Percentiles rank a stretch among this genome's conserved stretches.
Evolutionary conservation across 495 filamentous ascomycete species (phyloP).

Genomic region (Neurospora tetrasperma): DNA sequence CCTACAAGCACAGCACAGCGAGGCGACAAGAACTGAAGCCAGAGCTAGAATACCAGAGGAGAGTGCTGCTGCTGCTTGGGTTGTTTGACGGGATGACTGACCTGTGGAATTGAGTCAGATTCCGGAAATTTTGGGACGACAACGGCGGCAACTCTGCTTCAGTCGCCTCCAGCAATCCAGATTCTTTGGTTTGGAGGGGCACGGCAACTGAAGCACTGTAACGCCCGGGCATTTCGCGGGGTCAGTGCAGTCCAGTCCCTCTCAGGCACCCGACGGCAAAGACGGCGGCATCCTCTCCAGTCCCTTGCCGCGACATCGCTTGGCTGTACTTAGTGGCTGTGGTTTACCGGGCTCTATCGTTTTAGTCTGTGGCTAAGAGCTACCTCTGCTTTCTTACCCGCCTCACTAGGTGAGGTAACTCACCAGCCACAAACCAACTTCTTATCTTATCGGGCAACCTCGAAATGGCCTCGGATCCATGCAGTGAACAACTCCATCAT

Average conservation of each 20-base stretch:
- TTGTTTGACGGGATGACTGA: neutral
- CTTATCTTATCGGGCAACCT: neutral
- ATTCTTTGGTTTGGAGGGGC: neutral
- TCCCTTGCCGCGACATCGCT: neutral
- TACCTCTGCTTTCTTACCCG: neutral
- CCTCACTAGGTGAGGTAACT: too few species aligned
- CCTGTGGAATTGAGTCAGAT: slow-evolving; percentile 1
- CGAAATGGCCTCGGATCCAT: neutral
- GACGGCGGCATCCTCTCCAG: neutral
- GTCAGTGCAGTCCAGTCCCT: neutral
- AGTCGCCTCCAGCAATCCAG: neutral
- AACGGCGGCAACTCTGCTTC: neutral
- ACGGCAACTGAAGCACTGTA: neutral
- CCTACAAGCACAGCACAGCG: neutral
- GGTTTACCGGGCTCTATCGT: neutral
- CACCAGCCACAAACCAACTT: neutral
- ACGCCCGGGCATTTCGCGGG: neutral
- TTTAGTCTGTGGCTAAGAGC: neutral
- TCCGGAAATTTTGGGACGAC: slow-evolving; percentile 1
- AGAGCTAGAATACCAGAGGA: neutral
- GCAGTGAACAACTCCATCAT: neutral
- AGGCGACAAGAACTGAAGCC: neutral
- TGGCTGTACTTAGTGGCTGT: neutral
- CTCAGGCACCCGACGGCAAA: neutral
- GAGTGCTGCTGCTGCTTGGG: neutral